phyloP scores from a whole-genome alignment of 768 basidiomycete species.

The Sporobolomyces roseus region DNA sequence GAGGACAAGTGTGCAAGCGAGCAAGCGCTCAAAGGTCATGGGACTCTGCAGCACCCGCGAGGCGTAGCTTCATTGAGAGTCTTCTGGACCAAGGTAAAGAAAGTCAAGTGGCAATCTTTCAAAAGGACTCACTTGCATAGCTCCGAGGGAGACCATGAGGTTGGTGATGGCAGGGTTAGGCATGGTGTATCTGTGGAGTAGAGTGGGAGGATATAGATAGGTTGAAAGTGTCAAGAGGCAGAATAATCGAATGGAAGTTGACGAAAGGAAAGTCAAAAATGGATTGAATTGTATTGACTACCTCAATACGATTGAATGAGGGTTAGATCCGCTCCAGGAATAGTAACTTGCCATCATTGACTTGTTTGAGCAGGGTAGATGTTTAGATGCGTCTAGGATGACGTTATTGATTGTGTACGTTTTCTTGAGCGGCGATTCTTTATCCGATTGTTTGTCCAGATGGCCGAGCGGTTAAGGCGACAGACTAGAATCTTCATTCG shows the following conservation, averaged over 20 bases:
- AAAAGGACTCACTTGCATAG: conserved; percentile 62
- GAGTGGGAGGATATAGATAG: not conserved
- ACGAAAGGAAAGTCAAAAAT: no score
- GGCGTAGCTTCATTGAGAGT: no score
- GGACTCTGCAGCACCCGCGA: no score
- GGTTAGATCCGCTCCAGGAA: no score
- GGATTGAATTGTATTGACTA: no score
- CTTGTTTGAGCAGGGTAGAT: not conserved
- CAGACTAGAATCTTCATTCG: conserved; percentile 16
- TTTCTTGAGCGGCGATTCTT: not conserved
- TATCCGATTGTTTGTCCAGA: not conserved
- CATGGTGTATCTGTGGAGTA: conserved; percentile 51
- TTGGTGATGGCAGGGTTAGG: conserved; percentile 68
- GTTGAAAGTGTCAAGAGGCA: not conserved
- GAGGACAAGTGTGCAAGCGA: no score
- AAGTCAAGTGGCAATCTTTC: not conserved
- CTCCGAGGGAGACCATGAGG: conserved; percentile 82
- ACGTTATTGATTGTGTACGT: not conserved
- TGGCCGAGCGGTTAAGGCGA: conserved; percentile 25
- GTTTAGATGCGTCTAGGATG: no score
- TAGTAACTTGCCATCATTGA: no score
- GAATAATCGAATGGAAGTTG: no score
- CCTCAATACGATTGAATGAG: not conserved
- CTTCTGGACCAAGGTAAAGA: no score
- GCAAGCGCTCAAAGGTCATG: no score